A percentile compares a stretch with the other conserved stretches of the same genome.
Conservation (phyloP, 1,284 basidiomycete genomes). For the Ceratobasidium sp. region DNA sequence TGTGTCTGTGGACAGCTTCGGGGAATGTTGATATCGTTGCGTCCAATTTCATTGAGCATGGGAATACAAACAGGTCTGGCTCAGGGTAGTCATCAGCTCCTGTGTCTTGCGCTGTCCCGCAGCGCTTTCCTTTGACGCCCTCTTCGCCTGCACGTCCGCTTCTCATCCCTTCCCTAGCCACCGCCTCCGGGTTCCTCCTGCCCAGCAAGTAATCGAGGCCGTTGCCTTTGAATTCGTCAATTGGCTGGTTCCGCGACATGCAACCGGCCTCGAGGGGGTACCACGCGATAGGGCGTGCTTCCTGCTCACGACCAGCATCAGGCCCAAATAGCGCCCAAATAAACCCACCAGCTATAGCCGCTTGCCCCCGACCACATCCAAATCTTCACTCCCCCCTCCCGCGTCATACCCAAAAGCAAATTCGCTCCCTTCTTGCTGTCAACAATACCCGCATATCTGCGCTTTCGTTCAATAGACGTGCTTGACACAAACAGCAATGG, state of each 20-base stretch:
- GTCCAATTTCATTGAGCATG: neutral
- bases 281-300: neutral
- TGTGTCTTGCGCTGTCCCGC: neutral
- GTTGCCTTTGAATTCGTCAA: neutral
- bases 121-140: no score
- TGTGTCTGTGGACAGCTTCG: neutral
- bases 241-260: neutral
- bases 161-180: conserved; percentile 2
- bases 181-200: neutral
- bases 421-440: conserved; percentile 10
- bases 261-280: conserved; percentile 7
- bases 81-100: neutral
- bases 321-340: conserved; percentile 21
- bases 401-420: conserved; percentile 17
- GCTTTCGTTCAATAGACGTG: conserved; percentile 21
- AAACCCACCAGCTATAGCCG: conserved; percentile 37
- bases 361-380: conserved; percentile 27
- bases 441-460: conserved; percentile 21
- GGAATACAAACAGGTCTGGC: neutral
- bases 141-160: neutral
- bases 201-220: neutral
- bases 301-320: conserved; percentile 1
- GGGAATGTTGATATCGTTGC: conserved; percentile 1
- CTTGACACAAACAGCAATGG: conserved; percentile 35
- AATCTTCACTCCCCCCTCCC: conserved; percentile 23